Evolutionary conservation across 768 basidiomycete genomes (phyloP).

Genomic region (Lentinula sp.): DNA sequence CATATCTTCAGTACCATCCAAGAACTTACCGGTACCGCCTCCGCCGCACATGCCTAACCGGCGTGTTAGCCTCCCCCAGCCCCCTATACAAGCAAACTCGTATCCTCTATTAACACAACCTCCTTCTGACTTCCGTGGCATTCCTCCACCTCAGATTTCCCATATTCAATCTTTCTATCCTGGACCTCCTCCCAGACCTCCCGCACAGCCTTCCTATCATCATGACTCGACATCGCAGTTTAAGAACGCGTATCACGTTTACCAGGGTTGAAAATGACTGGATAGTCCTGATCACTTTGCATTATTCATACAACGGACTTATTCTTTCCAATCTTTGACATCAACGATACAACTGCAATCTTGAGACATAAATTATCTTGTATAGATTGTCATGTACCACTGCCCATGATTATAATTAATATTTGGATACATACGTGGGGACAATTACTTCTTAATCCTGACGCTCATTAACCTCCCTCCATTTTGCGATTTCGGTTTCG

Average conservation of each 20-base stretch:
- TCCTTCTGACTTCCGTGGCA: slow-evolving; percentile 7
- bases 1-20: neutral
- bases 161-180: slow-evolving; percentile 13
- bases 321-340: slow-evolving; percentile 5
- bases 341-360: slow-evolving; percentile 24
- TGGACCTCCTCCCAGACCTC: slow-evolving; percentile 20
- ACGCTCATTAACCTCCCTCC: slow-evolving; percentile 40
- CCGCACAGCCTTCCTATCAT: slow-evolving; percentile 12
- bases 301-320: neutral
- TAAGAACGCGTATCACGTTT: slow-evolving; percentile 1
- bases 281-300: no score
- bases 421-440: neutral
- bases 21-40: neutral
- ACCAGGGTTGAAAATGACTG: neutral
- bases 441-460: neutral
- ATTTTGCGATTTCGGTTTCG: slow-evolving; percentile 78
- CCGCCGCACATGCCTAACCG: slow-evolving; percentile 2
- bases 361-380: slow-evolving; percentile 6
- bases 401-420: neutral
- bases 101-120: slow-evolving; percentile 3
- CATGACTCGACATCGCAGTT: slow-evolving; percentile 8
- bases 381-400: slow-evolving; percentile 6
- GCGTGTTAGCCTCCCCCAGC: slow-evolving; percentile 8
- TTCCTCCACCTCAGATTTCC: neutral
- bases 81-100: slow-evolving; percentile 1